Conservation (phyloP, 2,329 filamentous ascomycete species). For the Thermothelomyces thermophilus region DNA sequence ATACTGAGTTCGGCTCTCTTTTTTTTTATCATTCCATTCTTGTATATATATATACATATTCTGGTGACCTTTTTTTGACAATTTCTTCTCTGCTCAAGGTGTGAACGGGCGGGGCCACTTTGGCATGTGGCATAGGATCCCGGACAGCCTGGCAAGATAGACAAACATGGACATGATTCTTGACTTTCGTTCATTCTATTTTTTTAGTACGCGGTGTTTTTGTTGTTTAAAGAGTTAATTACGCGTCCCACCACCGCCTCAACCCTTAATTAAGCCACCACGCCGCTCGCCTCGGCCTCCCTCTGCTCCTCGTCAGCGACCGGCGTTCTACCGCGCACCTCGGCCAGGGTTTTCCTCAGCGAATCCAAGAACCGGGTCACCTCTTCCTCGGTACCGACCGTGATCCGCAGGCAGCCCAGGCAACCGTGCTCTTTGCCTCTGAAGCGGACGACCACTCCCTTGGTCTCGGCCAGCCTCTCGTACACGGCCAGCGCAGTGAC, state of each 20-base stretch:
- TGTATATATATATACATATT: no score
- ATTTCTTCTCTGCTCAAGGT: no score
- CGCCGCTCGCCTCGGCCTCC: conserved; percentile 32
- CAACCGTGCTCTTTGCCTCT: conserved; percentile 89
- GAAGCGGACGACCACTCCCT: conserved; percentile 89
- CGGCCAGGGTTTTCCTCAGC: conserved; percentile 45
- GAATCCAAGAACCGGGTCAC: conserved; percentile 71
- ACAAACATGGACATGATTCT: conserved; percentile 3
- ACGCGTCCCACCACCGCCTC: neutral
- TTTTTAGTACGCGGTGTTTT: neutral
- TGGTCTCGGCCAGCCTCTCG: conserved; percentile 73
- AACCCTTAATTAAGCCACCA: conserved; percentile 30
- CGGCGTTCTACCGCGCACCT: conserved; percentile 34
- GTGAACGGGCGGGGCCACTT: no score
- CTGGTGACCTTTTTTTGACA: no score
- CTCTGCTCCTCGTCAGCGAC: conserved; percentile 31
- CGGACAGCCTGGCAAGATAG: conserved; percentile 6
- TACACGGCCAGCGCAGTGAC: conserved; percentile 72
- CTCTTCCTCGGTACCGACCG: conserved; percentile 83
- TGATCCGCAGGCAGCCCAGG: conserved; percentile 81
- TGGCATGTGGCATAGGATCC: no score
- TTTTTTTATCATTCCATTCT: no score
- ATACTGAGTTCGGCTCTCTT: no score
- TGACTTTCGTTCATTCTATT: neutral
- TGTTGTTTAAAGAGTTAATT: no score